Percentiles rank a stretch among this genome's conserved stretches.
Evolutionary conservation across 2,329 filamentous ascomycete species (phyloP).

Genomic region (Penicillium fuscoglaucum): DNA sequence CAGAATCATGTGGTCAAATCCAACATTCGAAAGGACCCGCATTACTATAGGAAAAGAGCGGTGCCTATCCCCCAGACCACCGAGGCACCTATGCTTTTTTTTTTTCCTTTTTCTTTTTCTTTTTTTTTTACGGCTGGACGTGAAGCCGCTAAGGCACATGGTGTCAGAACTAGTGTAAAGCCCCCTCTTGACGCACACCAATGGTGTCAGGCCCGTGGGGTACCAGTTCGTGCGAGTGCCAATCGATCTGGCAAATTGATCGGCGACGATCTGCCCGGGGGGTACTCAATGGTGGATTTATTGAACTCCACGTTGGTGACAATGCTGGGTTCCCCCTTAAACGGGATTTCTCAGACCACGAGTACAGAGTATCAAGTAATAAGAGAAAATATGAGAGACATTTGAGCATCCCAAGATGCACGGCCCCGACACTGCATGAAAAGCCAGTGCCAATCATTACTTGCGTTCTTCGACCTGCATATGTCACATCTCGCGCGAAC

Average conservation of each 20-base stretch:
- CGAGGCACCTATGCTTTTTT: slow-evolving; percentile 1
- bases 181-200: slow-evolving; percentile 18
- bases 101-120: background rate
- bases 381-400: background rate
- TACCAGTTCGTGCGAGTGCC: slow-evolving; percentile 24
- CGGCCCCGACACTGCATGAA: slow-evolving; percentile 4
- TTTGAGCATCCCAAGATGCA: background rate
- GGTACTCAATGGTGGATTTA: slow-evolving; percentile 29
- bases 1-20: background rate
- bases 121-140: background rate
- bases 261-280: slow-evolving; percentile 26
- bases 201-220: slow-evolving; percentile 17
- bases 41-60: background rate
- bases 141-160: slow-evolving; percentile 20
- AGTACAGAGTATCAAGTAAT: background rate
- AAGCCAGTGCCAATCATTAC: slow-evolving; percentile 9
- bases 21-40: background rate
- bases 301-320: slow-evolving; percentile 7
- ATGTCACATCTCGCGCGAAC: slow-evolving; percentile 11
- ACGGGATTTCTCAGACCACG: background rate
- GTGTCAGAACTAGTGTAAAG: slow-evolving; percentile 20
- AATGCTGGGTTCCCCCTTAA: background rate
- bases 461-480: slow-evolving; percentile 11
- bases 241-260: slow-evolving; percentile 26
- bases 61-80: background rate